Evolutionary conservation across 768 basidiomycete genomes (phyloP).

Genomic region (Russula emetica): DNA sequence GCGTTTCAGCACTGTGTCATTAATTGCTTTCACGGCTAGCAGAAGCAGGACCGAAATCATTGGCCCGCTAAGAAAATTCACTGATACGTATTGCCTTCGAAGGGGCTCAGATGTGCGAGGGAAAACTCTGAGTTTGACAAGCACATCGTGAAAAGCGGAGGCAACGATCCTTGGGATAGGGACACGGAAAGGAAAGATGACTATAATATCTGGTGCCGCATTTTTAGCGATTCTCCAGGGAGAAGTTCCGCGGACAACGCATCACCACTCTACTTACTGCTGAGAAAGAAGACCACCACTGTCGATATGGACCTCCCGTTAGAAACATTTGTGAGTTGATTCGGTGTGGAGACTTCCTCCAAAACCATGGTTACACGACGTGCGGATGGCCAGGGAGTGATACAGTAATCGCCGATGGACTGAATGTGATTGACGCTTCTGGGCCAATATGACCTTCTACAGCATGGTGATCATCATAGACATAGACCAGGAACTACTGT

Average conservation of each 20-base stretch:
- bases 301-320: slow-evolving; percentile 21
- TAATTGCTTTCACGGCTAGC: slow-evolving; percentile 32
- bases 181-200: slow-evolving; percentile 27
- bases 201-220: slow-evolving; percentile 18
- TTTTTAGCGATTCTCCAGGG: slow-evolving; percentile 1
- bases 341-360: not conserved
- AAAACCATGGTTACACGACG: not conserved
- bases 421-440: not conserved
- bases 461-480: not conserved
- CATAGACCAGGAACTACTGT: not conserved
- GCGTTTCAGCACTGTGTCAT: slow-evolving; percentile 48
- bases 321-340: not conserved
- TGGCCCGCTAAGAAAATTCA: slow-evolving; percentile 36
- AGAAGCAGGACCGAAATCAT: slow-evolving; percentile 33
- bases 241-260: not conserved
- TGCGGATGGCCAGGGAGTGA: not conserved
- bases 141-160: not conserved
- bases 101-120: slow-evolving; percentile 1
- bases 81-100: slow-evolving; percentile 25
- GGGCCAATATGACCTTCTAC: slow-evolving; percentile 1
- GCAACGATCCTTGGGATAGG: slow-evolving; percentile 16
- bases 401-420: not conserved
- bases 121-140: slow-evolving; percentile 24
- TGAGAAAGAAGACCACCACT: slow-evolving; percentile 19
- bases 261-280: not conserved